phyloP scores from a whole-genome alignment of 441 rosid species.

The Gossypium gossypioides region DNA sequence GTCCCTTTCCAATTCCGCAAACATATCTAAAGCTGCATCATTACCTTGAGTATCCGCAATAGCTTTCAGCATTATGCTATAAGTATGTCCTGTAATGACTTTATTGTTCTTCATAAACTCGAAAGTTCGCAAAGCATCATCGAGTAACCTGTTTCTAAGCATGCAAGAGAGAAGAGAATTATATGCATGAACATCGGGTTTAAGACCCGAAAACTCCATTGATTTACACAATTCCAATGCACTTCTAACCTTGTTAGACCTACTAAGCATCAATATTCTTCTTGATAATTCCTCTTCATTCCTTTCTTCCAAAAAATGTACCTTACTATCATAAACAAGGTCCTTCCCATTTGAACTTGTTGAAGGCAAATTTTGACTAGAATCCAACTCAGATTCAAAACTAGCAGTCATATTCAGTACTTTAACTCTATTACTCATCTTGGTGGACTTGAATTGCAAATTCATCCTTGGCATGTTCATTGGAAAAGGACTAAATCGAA shows the following conservation, averaged over 20 bases:
- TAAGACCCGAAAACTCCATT: conserved; percentile 42
- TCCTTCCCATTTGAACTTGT: not conserved
- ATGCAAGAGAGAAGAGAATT: conserved; percentile 66
- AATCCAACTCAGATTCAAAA: conserved; percentile 15
- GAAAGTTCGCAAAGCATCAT: conserved; percentile 43
- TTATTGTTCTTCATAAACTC: conserved; percentile 39
- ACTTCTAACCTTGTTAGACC: conserved; percentile 64
- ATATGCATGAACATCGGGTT: conserved; percentile 49
- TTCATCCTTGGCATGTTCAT: not conserved
- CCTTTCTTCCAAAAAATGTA: conserved; percentile 55
- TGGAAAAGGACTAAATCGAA: conserved; percentile 11
- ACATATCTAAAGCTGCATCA: conserved; percentile 49
- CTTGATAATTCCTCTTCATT: conserved; percentile 50
- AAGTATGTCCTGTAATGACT: conserved; percentile 51
- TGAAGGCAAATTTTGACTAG: not conserved
- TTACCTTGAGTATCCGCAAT: conserved; percentile 43
- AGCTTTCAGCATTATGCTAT: conserved; percentile 58
- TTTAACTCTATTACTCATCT: not conserved
- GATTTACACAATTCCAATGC: conserved; percentile 55
- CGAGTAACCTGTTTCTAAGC: conserved; percentile 39
- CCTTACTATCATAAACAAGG: conserved; percentile 15
- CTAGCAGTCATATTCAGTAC: conserved; percentile 12
- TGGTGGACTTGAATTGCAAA: conserved; percentile 2
- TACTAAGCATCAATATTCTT: conserved; percentile 62
- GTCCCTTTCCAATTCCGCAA: conserved; percentile 37